Base-by-base conservation (phyloP, 306 rosid species). In the Prunus mongolica region DNA sequence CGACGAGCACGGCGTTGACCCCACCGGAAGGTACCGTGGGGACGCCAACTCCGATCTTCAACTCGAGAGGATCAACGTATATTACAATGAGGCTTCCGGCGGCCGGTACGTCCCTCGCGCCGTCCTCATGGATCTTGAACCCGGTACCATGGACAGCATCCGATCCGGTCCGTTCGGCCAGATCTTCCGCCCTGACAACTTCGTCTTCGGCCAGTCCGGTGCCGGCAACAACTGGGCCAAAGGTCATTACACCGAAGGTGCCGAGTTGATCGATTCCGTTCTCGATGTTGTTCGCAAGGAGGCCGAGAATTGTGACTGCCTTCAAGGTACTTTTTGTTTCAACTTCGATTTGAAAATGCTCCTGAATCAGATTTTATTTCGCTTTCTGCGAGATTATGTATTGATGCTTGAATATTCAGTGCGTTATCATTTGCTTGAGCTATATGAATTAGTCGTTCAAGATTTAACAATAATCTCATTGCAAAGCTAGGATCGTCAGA, bases 191-290 rank as follows among this genome's bases (percentile, higher is more conserved):
- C 96, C 97, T 11, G 97, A 93, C 63, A 93, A 93, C 86, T 93
- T 93, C 74, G 96, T 93, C 66, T 93, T 93, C 67, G 97, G 96
- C 8, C 97, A 93, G 84, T 90, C 96, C 65, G 97, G 97, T 24
- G 97, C 97, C 12, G 97, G 97, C 2, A 92, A 92, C 73, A 92
- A 92, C 12, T 93, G 97, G 97, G 97, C 97, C 1, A 92, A 93
- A 84, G 97, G 97, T 76, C 97, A 93, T 50, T 93, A 93, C 12
- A 93, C 97, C 8, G 97, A 93, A 84, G 96, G 97, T n/a, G 97
- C 97, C 0, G 97, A 93, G 90, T 76, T 93, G 79, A 93, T 90
- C 63, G 97, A 93, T 41, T 78, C 97, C 0, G 97, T 93, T 77
- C 97, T 93, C 24, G 97, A 93, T 34, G 97, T 93, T 45, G 96